Evolutionary conservation across 2,329 filamentous ascomycete species (phyloP), one percentile per base, ranked within the genome.

Genomic region (Fusarium sp.): DNA sequence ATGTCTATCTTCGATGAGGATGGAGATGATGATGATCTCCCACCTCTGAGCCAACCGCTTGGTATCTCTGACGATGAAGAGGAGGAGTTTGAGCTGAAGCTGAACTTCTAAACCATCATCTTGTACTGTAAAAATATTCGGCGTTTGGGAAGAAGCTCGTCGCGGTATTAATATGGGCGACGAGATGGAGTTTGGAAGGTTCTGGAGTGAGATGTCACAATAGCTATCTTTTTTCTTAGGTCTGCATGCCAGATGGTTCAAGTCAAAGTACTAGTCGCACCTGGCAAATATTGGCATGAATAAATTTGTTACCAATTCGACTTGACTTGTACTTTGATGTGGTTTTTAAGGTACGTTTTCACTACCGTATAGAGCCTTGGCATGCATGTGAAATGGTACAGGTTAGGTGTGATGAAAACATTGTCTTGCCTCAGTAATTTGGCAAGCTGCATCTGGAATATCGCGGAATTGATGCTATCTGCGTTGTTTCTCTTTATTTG

Each of bases 1-100:
- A 81, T 90, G 50, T 87, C 86, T 20, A 89, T 91, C 28, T 91
- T 92, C 75, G 86, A 90, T 30, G 85, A 87, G 12, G 84, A 86
- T 20, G 82, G 84, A 10, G 82, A 82, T 18, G 56, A 77, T 30
- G 76, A 83, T 50, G 77, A 83, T 74, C 69, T 79, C 55, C 76
- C 77, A 78, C 74, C 79, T 15, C 65, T 80, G 26, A 72, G 58
- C 32, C 62, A 57, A 4, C 78, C 78, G 18, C 73, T 76, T 44
- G 62, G 70, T 9, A 47, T 74, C 26, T 78, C 73, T 0, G 80
- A 88, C 8, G 87, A 89, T 24, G 88, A 89, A 24, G 85, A 86
- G 14, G 85, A 85, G 12, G 86, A 88, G 36, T 90, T 91, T 74
- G 85, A 90, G 78, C 80, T 91, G 71, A 86, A 86, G 68, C 76